Conservation (phyloP, 2,329 filamentous ascomycete genomes). For the Uncinocarpus reesii region DNA sequence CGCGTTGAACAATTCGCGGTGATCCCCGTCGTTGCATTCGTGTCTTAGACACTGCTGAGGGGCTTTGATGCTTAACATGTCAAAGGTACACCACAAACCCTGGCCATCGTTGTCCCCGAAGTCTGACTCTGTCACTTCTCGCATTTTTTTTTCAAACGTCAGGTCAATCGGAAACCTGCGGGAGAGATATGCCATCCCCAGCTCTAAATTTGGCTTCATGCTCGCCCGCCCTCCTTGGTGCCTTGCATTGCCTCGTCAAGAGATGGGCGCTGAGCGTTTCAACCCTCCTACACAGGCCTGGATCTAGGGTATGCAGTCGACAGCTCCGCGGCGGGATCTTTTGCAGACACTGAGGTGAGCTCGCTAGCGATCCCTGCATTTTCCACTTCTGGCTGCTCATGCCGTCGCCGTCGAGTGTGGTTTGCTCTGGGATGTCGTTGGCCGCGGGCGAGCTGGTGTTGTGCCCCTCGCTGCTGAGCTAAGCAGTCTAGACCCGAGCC, state of each 20-base stretch:
- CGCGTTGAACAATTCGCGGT: not conserved
- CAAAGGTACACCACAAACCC: not conserved
- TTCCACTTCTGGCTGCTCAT: not conserved
- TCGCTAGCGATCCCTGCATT: not conserved
- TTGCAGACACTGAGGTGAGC: no score
- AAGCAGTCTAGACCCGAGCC: constrained; percentile 1
- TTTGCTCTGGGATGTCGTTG: not conserved
- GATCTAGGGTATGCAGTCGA: no score
- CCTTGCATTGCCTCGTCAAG: no score
- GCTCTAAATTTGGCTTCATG: not conserved
- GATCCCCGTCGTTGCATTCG: constrained; percentile 9
- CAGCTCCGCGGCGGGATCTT: no score
- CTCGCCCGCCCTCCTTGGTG: not conserved
- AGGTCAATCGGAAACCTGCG: not conserved
- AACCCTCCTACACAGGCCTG: no score
- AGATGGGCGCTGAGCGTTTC: no score
- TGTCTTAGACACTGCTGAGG: constrained; percentile 1
- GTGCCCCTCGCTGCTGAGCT: not conserved
- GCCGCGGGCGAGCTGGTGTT: not conserved
- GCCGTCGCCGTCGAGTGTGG: no score
- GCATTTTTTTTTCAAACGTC: no score
- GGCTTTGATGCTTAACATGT: not conserved
- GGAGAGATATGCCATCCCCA: not conserved
- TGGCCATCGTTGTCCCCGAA: not conserved
- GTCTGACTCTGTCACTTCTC: not conserved